A percentile compares a stretch with the other conserved stretches of the same genome.
These are phyloP conservation scores for Nitzschia sp. DNA, from an alignment of 108 stramenopile genomes.

Conservation along the genomic window DNA sequence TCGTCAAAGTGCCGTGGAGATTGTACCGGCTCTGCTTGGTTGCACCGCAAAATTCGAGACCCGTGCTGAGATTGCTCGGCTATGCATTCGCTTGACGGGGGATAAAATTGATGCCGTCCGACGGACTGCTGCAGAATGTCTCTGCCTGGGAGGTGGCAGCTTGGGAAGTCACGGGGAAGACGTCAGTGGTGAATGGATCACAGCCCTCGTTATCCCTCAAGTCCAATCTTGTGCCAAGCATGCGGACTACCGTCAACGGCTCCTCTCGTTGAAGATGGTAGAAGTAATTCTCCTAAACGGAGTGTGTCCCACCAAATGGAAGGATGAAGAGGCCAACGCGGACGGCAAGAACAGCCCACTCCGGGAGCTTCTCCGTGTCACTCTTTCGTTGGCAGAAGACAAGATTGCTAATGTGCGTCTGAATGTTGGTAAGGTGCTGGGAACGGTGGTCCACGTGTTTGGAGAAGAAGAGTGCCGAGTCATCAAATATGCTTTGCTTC, in stretches of 20 bases:
- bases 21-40: conserved; percentile 85
- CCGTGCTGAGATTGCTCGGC: conserved; percentile 74
- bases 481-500: conserved; percentile 52
- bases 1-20: conserved; percentile 87
- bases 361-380: conserved; percentile 63
- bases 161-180: conserved; percentile 77
- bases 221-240: conserved; percentile 61
- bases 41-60: conserved; percentile 79
- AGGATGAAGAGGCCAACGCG: conserved; percentile 33
- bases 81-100: conserved; percentile 71
- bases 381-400: conserved; percentile 69
- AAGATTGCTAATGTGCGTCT: conserved; percentile 80
- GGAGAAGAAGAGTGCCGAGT: conserved; percentile 63
- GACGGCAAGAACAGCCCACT: conserved; percentile 49
- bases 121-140: conserved; percentile 80
- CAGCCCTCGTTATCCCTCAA: conserved; percentile 76
- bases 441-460: conserved; percentile 49
- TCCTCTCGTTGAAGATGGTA: conserved; percentile 81
- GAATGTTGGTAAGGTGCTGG: conserved; percentile 78
- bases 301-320: conserved; percentile 47
- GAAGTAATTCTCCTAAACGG: conserved; percentile 71
- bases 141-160: conserved; percentile 81
- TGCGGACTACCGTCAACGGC: conserved; percentile 67
- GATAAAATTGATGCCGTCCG: conserved; percentile 86
- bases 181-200: conserved; percentile 80